Conservation (phyloP, 176 grass and related monocot species). For the Alloteropsis semialata region DNA sequence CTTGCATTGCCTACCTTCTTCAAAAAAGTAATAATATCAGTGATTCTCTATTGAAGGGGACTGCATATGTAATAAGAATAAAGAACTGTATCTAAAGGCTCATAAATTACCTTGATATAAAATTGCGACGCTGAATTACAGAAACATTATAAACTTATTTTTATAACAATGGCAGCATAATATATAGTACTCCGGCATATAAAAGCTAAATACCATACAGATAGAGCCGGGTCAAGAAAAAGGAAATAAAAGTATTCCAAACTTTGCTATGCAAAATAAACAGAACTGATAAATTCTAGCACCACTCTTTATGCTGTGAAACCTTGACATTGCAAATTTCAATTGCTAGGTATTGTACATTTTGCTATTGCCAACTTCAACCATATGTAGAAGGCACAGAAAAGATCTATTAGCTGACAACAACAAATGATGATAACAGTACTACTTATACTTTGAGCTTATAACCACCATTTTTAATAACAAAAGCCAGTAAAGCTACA, state of each 20-base stretch:
- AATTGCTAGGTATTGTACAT: neutral
- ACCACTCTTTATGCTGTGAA: conserved; percentile 4
- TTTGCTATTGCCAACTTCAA: neutral
- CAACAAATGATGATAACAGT: neutral
- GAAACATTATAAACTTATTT: neutral
- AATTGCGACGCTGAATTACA: neutral
- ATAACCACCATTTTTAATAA: neutral
- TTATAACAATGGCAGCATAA: neutral
- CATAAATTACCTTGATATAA: neutral
- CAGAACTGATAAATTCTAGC: neutral
- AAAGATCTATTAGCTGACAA: conserved; percentile 9
- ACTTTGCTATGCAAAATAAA: neutral
- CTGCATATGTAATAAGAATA: neutral
- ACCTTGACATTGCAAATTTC: neutral
- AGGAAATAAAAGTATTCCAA: neutral
- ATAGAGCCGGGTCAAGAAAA: neutral
- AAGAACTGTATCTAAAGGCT: neutral
- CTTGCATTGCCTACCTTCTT: neutral
- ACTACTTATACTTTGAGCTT: neutral
- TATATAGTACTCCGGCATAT: neutral
- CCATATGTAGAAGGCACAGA: neutral
- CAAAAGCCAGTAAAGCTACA: neutral
- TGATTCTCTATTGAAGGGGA: neutral
- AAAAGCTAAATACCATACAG: neutral
- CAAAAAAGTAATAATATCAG: neutral